phyloP scores from a whole-genome alignment of 2,329 filamentous ascomycete species.

The Remersonia thermophila region DNA sequence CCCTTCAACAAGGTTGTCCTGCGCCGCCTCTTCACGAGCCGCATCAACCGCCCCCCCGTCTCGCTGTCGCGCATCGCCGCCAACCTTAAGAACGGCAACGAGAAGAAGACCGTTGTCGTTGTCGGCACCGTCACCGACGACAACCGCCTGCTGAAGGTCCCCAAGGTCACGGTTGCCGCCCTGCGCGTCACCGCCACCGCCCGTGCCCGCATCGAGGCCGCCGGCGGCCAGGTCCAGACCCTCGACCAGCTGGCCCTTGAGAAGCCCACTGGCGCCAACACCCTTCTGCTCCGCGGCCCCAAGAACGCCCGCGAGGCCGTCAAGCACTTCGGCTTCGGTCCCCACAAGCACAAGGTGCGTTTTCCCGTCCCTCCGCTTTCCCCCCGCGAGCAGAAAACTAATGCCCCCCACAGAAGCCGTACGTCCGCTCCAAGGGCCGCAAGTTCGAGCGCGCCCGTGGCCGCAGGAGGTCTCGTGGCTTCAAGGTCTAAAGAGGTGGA shows the following conservation, averaged over 20 bases:
- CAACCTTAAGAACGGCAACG: constrained; percentile 51
- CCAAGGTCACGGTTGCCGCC: constrained; percentile 87
- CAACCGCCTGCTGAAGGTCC: constrained; percentile 80
- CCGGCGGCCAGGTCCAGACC: constrained; percentile 89
- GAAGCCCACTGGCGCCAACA: constrained; percentile 92
- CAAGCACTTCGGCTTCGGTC: constrained; percentile 98
- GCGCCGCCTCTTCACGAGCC: constrained; percentile 94
- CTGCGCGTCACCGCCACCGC: constrained; percentile 95
- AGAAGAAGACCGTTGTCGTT: constrained; percentile 82
- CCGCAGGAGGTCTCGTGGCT: constrained; percentile 94
- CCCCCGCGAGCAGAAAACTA: constrained; percentile 21
- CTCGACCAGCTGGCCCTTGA: constrained; percentile 95
- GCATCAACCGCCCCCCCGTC: constrained; percentile 93
- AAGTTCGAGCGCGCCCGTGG: constrained; percentile 99
- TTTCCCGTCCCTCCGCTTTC: background rate
- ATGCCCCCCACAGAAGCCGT: constrained; percentile 61
- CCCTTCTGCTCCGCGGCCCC: constrained; percentile 88
- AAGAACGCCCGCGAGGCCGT: constrained; percentile 97
- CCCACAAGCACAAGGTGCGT: constrained; percentile 89
- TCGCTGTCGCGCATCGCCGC: constrained; percentile 81
- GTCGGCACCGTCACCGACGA: constrained; percentile 96
- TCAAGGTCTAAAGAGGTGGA: constrained; percentile 79
- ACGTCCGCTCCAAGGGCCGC: constrained; percentile 95
- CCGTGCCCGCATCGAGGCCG: constrained; percentile 82
- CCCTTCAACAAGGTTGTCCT: constrained; percentile 99